Conservation (phyloP, 176 grass and related monocot genomes). For the Puccinellia tenuiflora region DNA sequence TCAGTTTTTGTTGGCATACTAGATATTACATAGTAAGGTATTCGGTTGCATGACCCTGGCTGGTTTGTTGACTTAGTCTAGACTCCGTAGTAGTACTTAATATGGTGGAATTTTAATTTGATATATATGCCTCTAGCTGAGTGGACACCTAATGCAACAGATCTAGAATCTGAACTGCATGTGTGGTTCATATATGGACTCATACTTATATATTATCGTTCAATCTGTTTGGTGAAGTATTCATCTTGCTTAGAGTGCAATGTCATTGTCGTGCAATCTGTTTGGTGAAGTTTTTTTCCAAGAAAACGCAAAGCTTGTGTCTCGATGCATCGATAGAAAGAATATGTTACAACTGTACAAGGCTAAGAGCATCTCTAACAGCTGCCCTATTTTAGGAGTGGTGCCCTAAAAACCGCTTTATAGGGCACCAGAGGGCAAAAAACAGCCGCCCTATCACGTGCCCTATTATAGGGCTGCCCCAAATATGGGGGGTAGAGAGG, state of each 20-base stretch:
- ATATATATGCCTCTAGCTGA: constrained; percentile 24
- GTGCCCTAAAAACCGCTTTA: too few species aligned
- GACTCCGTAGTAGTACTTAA: constrained; percentile 7
- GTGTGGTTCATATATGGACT: constrained; percentile 17
- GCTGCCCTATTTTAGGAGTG: too few species aligned
- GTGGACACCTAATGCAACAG: constrained; percentile 15
- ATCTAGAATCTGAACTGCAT: constrained; percentile 1
- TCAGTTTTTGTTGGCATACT: constrained; percentile 18
- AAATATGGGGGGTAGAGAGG: too few species aligned
- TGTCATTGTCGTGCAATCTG: not conserved
- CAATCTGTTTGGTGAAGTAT: not conserved
- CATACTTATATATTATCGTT: not conserved
- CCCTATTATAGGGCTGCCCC: too few species aligned
- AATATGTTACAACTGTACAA: too few species aligned
- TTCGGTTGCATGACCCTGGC: constrained; percentile 29
- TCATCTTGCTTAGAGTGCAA: not conserved
- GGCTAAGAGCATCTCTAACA: too few species aligned
- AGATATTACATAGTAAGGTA: constrained; percentile 32
- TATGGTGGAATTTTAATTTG: constrained; percentile 11
- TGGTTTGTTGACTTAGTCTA: constrained; percentile 26
- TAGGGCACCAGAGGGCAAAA: too few species aligned
- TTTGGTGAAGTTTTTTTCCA: not conserved
- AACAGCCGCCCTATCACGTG: too few species aligned
- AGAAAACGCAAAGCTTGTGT: too few species aligned
- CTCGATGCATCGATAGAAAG: too few species aligned